Evolutionary conservation across 495 filamentous ascomycete species (phyloP), one percentile per base, ranked within the genome.

Genomic region (Annulohypoxylon nitens): DNA sequence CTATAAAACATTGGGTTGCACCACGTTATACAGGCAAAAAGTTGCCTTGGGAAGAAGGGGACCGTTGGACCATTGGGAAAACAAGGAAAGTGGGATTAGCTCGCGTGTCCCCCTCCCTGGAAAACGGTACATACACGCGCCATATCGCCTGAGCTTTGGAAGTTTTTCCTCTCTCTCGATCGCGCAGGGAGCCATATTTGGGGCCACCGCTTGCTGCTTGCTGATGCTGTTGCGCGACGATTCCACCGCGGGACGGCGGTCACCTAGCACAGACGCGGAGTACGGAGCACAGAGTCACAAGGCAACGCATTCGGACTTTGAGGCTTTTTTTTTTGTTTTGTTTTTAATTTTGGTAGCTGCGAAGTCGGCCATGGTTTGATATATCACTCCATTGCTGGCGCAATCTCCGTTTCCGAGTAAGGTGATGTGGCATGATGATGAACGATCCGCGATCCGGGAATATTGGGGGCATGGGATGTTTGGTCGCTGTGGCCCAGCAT

Each of bases 1-100:
- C 67, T 75, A 75, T 68, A 75, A 71, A 64, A 68, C 67, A 67
- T 75, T 61, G 50, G 64, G 67, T 75, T 71, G 67, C 67, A 75
- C 72, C 30, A 75, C 72, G 72, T 71, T 47, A 43, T 36, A 67
- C 57, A 43, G 47, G 39, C 48, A 47, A 33, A 33, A 45, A 16
- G n/a, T 6, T 20, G 9, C 11, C 36, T 10, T 39, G 8, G 11
- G 23, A 36, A 36, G n/a, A 41, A 14, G 25, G 10, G 30, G 43
- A 45, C 14, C 36, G 26, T 62, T 25, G 47, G 48, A 63, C 59
- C 66, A 61, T 66, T 67, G 5, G 48, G 67, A 53, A 58, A 41
- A 12, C 33, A 45, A 25, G 26, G 48, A 57, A 45, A 45, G n/a
- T 2, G 58, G 64, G 64, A 58, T 50, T 64, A 61, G 45, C 64